Evolutionary conservation across 2,329 filamentous ascomycete genomes (phyloP).

Genomic region (Xylaria sp.): DNA sequence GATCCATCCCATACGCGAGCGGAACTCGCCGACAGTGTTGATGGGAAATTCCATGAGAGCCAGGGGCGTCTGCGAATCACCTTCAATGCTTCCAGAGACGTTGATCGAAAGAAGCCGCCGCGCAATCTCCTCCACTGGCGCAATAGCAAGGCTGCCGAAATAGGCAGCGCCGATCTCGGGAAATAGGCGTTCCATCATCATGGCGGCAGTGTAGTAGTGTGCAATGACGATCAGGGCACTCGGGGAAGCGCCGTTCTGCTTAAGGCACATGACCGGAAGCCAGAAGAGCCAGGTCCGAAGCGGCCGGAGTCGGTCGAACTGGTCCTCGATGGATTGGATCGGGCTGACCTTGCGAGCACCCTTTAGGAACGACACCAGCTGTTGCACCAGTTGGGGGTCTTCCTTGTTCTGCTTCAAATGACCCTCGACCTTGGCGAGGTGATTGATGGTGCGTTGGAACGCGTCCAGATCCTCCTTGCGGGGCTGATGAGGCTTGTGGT

Average conservation of each 20-base stretch:
- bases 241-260: constrained; percentile 74
- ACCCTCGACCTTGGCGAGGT: constrained; percentile 68
- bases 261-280: constrained; percentile 83
- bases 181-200: constrained; percentile 84
- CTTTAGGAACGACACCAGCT: constrained; percentile 73
- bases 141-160: constrained; percentile 77
- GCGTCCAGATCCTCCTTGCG: constrained; percentile 71
- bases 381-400: constrained; percentile 68
- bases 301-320: constrained; percentile 87
- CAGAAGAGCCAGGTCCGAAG: constrained; percentile 94
- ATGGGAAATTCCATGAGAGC: constrained; percentile 74
- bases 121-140: constrained; percentile 85
- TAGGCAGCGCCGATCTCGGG: constrained; percentile 90
- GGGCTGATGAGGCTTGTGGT: constrained; percentile 63
- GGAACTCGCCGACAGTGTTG: constrained; percentile 69
- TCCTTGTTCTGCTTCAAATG: constrained; percentile 71
- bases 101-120: constrained; percentile 72
- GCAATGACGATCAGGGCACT: constrained; percentile 82
- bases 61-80: constrained; percentile 63
- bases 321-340: constrained; percentile 73
- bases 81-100: constrained; percentile 58
- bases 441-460: constrained; percentile 67
- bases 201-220: constrained; percentile 86
- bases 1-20: constrained; percentile 68
- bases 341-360: constrained; percentile 72